These are phyloP conservation scores for Amylostereum areolatum DNA, from an alignment of 1,284 basidiomycete species.

Conservation along the genomic window DNA sequence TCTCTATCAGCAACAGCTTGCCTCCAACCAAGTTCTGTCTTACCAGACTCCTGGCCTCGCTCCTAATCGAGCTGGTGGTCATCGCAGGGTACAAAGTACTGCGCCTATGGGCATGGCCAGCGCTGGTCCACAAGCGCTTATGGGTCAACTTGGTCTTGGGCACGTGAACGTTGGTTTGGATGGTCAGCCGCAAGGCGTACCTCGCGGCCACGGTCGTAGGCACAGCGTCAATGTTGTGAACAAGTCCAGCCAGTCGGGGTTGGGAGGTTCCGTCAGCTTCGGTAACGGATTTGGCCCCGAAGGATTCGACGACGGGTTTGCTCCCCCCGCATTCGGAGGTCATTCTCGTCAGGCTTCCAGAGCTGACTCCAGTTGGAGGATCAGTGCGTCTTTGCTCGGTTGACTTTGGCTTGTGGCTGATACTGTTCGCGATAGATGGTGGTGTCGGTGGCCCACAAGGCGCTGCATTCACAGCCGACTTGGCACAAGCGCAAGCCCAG, in stretches of 20 bases:
- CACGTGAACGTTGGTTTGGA: conserved; percentile 57
- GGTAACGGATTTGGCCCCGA: conserved; percentile 48
- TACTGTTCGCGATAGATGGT: conserved; percentile 43
- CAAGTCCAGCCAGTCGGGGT: conserved; percentile 46
- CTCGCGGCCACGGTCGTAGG: conserved; percentile 84
- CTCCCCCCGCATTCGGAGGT: conserved; percentile 50
- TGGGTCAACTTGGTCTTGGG: conserved; percentile 54
- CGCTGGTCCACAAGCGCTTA: conserved; percentile 26
- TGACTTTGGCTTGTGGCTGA: conserved; percentile 8
- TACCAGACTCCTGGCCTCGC: conserved; percentile 66
- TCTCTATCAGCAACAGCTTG: conserved; percentile 81
- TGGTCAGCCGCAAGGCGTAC: conserved; percentile 56
- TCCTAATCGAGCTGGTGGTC: conserved; percentile 54
- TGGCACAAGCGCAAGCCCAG: conserved; percentile 94
- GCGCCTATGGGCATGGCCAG: conserved; percentile 53
- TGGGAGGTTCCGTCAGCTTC: conserved; percentile 43
- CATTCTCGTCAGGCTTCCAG: conserved; percentile 76
- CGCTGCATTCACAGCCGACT: conserved; percentile 67
- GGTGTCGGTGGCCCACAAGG: conserved; percentile 65
- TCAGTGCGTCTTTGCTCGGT: conserved; percentile 49
- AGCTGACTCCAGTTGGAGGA: conserved; percentile 82
- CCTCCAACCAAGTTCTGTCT: conserved; percentile 68
- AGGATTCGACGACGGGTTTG: conserved; percentile 73
- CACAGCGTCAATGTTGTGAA: conserved; percentile 94
- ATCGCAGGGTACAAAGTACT: conserved; percentile 89